Base-by-base conservation (phyloP, 495 filamentous ascomycete species). In the Aspergillus sparsus region DNA sequence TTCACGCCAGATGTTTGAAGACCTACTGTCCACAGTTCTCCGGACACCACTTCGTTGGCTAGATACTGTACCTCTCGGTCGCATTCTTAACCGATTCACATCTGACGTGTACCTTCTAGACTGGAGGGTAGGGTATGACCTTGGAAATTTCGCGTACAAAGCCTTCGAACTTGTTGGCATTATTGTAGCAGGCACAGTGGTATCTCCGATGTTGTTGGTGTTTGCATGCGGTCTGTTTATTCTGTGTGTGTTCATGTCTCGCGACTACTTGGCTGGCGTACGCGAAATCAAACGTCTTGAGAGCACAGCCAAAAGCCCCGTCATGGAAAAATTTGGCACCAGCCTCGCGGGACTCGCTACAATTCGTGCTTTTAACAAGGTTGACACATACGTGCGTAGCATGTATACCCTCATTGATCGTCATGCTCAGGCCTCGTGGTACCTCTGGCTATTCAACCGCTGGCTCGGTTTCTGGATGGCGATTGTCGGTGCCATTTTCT, bases 381-480 rank as follows among this genome's bases (percentile, higher is more conserved):
- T 77, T 0, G 73, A 84, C 18, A 77, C 76, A 0, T 91, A 89
- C 57, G 78, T 89, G 44, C 73, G 82, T 0, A 73, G 81, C 34
- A 90, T 91, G 86, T 85, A 85, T 64, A 60, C 53, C 34, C 80
- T 79, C 53, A 78, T 91, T 11, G 87, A 91, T 65, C 76, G 82
- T 36, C 85, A 84, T 66, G 74, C 77, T 10, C 75, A 79, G 13
- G 72, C 84, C 3, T 82, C 77, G 7, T 89, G 82, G 81, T 79
- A 91, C 68, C 70, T 85, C 16, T 90, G 85, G 85, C 74, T 87
- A 2, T 87, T 89, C 67, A 89, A 87, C 64, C 77, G 86, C 27
- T 91, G 88, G 90, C 79, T 93, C 64, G 84, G 82, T 10, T 85
- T 88, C 73, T 81, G 89, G 16, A 87, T 92, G 84, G 74, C 82